A percentile compares a stretch with the other conserved stretches of the same genome.
phyloP scores from a whole-genome alignment of 495 filamentous ascomycete species.

The Podospora pseudoanserina region DNA sequence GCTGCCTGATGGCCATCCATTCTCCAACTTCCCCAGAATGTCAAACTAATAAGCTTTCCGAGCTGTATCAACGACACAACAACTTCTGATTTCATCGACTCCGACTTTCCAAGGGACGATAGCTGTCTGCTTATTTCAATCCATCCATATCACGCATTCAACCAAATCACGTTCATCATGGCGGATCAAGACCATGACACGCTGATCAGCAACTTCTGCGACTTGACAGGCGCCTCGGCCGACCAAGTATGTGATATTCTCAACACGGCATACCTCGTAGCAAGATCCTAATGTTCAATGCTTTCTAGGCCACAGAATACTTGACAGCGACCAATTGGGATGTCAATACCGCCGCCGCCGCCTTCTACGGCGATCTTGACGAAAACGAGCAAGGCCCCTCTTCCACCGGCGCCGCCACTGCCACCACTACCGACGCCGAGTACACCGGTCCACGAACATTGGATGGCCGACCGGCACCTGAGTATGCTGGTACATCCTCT shows the following conservation, averaged over 20 bases:
- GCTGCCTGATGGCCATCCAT: conserved; percentile 22
- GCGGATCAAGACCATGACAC: conserved; percentile 64
- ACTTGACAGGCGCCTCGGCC: conserved; percentile 62
- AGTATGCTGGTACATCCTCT: conserved; percentile 35
- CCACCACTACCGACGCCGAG: conserved; percentile 23
- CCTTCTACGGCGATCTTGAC: conserved; percentile 69
- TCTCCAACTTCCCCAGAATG: background rate
- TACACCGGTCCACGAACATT: conserved; percentile 56
- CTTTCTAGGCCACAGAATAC: conserved; percentile 66
- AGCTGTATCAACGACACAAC: background rate
- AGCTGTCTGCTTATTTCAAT: background rate
- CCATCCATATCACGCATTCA: background rate
- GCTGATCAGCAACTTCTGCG: conserved; percentile 68
- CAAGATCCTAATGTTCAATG: background rate
- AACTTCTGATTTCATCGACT: background rate
- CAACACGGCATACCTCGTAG: background rate
- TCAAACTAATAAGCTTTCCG: background rate
- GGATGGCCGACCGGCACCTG: conserved; percentile 52
- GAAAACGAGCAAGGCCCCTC: conserved; percentile 39
- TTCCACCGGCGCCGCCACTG: conserved; percentile 19
- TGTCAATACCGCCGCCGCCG: conserved; percentile 59
- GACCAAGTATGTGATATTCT: conserved; percentile 53
- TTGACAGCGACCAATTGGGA: conserved; percentile 68
- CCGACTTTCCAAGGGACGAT: background rate
- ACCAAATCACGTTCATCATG: conserved; percentile 28